Conservation (phyloP, 768 basidiomycete genomes). For the Podaxis carcinomalis region DNA sequence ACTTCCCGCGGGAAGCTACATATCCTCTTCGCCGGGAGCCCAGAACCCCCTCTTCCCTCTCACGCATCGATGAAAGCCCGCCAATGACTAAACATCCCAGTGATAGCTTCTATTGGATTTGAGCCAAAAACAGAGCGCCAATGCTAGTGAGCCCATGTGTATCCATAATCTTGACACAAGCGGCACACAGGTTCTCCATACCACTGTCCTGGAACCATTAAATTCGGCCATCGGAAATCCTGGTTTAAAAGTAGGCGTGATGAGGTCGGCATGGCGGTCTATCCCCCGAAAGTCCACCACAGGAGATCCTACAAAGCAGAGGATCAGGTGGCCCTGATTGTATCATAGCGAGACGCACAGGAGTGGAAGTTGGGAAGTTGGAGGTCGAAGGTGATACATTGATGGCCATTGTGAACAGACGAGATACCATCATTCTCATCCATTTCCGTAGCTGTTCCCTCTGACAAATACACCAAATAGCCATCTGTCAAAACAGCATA, state of each 20-base stretch:
- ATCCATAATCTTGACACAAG: neutral
- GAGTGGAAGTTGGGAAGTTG: neutral
- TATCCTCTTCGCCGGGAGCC: too few species aligned
- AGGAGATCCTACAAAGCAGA: neutral
- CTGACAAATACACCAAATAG: too few species aligned
- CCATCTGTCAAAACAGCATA: too few species aligned
- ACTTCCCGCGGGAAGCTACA: too few species aligned
- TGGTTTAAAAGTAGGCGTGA: neutral
- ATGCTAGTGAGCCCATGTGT: neutral
- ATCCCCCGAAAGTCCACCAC: neutral
- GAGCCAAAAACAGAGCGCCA: neutral
- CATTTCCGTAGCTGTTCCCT: neutral
- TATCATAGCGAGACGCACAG: neutral
- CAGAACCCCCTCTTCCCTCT: too few species aligned
- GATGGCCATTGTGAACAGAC: neutral
- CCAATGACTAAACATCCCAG: neutral
- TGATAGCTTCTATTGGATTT: neutral
- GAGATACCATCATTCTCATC: neutral
- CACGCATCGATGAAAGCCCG: too few species aligned
- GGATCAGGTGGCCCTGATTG: slow-evolving; percentile 1
- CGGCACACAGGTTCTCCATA: neutral
- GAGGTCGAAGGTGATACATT: neutral
- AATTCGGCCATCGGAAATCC: neutral
- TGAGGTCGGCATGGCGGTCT: neutral
- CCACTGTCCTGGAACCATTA: neutral